A percentile compares a stretch with the other conserved stretches of the same genome.
Evolutionary conservation across 352 stramenopile genomes (phyloP).

Genomic region (Phytophthora citrophthora): DNA sequence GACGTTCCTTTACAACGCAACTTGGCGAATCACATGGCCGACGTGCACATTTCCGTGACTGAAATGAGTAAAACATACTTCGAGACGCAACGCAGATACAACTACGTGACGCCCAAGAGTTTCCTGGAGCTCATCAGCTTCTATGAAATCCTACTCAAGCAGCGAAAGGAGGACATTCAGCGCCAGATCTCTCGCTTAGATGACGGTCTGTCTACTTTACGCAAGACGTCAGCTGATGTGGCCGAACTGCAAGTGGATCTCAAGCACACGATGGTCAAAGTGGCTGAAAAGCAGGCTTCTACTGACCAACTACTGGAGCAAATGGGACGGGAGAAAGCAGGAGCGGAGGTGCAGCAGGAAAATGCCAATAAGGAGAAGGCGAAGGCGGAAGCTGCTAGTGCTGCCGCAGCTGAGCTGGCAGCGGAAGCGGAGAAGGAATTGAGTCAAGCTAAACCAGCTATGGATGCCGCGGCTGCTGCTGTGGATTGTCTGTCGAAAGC

Average conservation of each 20-base stretch:
- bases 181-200: slow-evolving; percentile 96
- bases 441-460: slow-evolving; percentile 95
- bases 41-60: slow-evolving; percentile 97
- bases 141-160: slow-evolving; percentile 96
- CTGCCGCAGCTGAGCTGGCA: slow-evolving; percentile 93
- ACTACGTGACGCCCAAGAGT: slow-evolving; percentile 99
- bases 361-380: slow-evolving; percentile 95
- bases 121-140: slow-evolving; percentile 98
- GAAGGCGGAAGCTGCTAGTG: slow-evolving; percentile 93
- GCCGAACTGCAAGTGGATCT: slow-evolving; percentile 95
- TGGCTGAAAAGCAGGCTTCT: slow-evolving; percentile 96
- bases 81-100: slow-evolving; percentile 96
- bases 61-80: slow-evolving; percentile 96
- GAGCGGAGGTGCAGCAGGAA: slow-evolving; percentile 93
- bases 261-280: slow-evolving; percentile 95
- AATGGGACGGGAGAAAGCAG: slow-evolving; percentile 93
- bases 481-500: slow-evolving; percentile 97
- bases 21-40: slow-evolving; percentile 97
- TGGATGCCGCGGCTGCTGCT: slow-evolving; percentile 95
- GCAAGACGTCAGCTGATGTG: slow-evolving; percentile 96
- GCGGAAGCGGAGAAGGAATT: slow-evolving; percentile 95
- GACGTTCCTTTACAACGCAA: slow-evolving; percentile 84
- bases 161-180: slow-evolving; percentile 96
- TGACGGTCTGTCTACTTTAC: slow-evolving; percentile 95
- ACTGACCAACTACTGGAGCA: slow-evolving; percentile 96